phyloP scores from a whole-genome alignment of 805 yeast species.

The Candida morakotiae region DNA sequence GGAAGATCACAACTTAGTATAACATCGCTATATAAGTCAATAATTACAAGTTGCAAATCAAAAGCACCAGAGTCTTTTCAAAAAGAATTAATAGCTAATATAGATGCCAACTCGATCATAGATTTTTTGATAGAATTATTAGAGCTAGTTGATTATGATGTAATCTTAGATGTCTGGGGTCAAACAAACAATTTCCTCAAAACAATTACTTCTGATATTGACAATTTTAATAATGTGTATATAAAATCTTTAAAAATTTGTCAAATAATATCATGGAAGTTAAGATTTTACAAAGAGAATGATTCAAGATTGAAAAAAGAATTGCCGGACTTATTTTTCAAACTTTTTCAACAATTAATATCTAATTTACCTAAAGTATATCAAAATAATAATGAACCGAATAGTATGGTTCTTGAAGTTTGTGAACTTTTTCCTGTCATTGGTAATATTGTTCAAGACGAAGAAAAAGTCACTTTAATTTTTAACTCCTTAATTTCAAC shows the following conservation, averaged over 20 bases:
- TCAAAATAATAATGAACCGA: slow-evolving; percentile 32
- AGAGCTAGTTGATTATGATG: slow-evolving; percentile 65
- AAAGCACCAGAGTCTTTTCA: slow-evolving; percentile 23
- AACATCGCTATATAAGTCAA: slow-evolving; percentile 59
- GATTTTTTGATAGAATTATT: slow-evolving; percentile 59
- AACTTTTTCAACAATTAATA: slow-evolving; percentile 18
- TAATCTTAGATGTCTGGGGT: slow-evolving; percentile 75
- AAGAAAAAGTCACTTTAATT: slow-evolving; percentile 53
- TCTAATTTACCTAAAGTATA: slow-evolving; percentile 11
- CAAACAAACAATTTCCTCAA: slow-evolving; percentile 55
- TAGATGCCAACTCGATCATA: slow-evolving; percentile 44
- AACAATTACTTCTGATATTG: slow-evolving; percentile 48
- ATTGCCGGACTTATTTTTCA: slow-evolving; percentile 34
- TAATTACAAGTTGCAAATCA: slow-evolving; percentile 44
- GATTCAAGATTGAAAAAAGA: slow-evolving; percentile 62
- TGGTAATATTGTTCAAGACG: slow-evolving; percentile 45
- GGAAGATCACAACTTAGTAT: slow-evolving; percentile 73
- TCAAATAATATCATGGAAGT: slow-evolving; percentile 50
- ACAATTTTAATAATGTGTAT: slow-evolving; percentile 45
- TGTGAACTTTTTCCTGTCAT: slow-evolving; percentile 31
- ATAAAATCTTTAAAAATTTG: slow-evolving; percentile 53
- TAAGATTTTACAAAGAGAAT: slow-evolving; percentile 57
- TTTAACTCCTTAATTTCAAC: slow-evolving; percentile 52
- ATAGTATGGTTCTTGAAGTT: slow-evolving; percentile 36
- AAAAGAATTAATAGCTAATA: slow-evolving; percentile 44